Evolutionary conservation across 2,329 filamentous ascomycete species (phyloP).

Genomic region (Botrytis fragariae): DNA sequence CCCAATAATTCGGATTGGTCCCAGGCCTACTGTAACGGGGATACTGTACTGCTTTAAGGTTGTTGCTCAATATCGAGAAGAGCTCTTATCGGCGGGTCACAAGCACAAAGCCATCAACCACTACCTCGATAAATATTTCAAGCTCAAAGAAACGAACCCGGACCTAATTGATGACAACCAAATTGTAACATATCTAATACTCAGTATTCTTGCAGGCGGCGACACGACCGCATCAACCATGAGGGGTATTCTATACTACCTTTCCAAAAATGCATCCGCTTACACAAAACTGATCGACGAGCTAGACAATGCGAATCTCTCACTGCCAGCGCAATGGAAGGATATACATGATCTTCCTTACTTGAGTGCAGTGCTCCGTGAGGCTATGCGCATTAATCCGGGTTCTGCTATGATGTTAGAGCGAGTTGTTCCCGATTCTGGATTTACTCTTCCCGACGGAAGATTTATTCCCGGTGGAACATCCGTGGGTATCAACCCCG

Average conservation of each 20-base stretch:
- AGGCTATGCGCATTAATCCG: conserved; percentile 7
- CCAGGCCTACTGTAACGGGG: neutral
- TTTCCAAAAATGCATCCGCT: neutral
- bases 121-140: conserved; percentile 1
- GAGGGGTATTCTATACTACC: conserved; percentile 6
- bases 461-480: conserved; percentile 50
- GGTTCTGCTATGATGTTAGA: neutral
- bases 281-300: neutral
- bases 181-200: neutral
- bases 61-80: neutral
- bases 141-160: neutral
- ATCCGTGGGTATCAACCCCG: conserved; percentile 46
- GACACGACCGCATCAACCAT: neutral
- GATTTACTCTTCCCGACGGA: conserved; percentile 13
- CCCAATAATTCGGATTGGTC: neutral
- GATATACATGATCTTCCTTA: conserved; percentile 1
- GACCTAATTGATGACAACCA: neutral
- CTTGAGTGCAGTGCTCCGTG: neutral
- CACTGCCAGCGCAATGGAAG: conserved; percentile 1
- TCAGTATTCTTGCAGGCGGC: neutral
- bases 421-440: conserved; percentile 14
- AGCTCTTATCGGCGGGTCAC: neutral
- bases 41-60: neutral
- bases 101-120: neutral
- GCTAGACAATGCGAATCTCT: neutral